Evolutionary conservation across 2,329 filamentous ascomycete genomes (phyloP).

Genomic region (Pyrenophora graminea): DNA sequence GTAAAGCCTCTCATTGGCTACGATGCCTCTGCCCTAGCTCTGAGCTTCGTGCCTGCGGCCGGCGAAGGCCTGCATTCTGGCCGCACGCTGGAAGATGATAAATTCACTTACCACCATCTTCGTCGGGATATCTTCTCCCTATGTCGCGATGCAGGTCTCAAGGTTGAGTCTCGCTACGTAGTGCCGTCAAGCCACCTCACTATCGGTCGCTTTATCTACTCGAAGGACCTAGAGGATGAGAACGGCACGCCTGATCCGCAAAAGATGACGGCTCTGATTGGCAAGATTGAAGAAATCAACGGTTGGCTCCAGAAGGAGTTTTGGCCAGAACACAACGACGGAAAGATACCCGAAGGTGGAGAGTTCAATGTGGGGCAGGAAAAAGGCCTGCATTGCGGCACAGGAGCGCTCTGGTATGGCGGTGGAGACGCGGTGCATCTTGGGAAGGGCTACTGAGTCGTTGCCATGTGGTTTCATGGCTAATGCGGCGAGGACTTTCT

Average conservation of each 20-base stretch:
- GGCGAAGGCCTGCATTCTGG: slow-evolving; percentile 56
- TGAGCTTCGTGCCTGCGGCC: slow-evolving; percentile 83
- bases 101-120: slow-evolving; percentile 88
- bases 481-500: not conserved
- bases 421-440: slow-evolving; percentile 70
- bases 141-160: slow-evolving; percentile 65
- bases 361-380: slow-evolving; percentile 91
- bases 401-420: slow-evolving; percentile 75
- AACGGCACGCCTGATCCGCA: slow-evolving; percentile 54
- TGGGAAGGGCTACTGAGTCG: slow-evolving; percentile 54
- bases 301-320: slow-evolving; percentile 70
- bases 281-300: slow-evolving; percentile 76
- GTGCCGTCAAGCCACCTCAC: slow-evolving; percentile 91
- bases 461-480: not conserved
- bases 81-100: slow-evolving; percentile 57
- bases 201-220: slow-evolving; percentile 75
- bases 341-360: slow-evolving; percentile 56
- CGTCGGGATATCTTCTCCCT: slow-evolving; percentile 74
- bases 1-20: slow-evolving; percentile 83
- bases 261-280: slow-evolving; percentile 67
- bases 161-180: slow-evolving; percentile 77
- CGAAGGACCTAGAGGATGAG: slow-evolving; percentile 58
- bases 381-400: slow-evolving; percentile 74
- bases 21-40: slow-evolving; percentile 80
- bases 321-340: slow-evolving; percentile 60